These are phyloP conservation scores for Helichrysum umbraculigerum DNA, from an alignment of 129 eudicot species.

Conservation along the genomic window DNA sequence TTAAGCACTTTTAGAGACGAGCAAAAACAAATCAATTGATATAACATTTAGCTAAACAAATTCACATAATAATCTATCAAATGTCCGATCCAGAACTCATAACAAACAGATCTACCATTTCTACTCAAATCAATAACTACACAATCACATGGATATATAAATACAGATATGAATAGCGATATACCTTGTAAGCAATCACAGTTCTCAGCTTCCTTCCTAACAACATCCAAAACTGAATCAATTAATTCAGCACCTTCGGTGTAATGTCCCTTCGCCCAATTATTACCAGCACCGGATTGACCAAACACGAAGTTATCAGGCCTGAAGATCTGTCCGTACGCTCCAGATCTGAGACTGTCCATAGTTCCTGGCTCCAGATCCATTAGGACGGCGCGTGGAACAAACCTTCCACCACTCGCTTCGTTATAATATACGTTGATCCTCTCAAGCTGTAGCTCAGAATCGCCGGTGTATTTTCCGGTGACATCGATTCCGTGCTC, in stretches of 20 bases:
- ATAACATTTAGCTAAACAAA: background rate
- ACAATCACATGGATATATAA: background rate
- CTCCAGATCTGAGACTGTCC: slow-evolving; percentile 54
- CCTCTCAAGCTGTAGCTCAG: slow-evolving; percentile 46
- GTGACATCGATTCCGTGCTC: slow-evolving; percentile 56
- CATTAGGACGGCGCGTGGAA: slow-evolving; percentile 60
- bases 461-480: slow-evolving; percentile 47
- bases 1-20: background rate
- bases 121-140: background rate
- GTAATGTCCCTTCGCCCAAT: slow-evolving; percentile 51
- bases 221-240: slow-evolving; percentile 49
- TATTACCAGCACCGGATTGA: slow-evolving; percentile 47
- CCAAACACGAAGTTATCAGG: slow-evolving; percentile 52
- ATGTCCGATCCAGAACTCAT: background rate
- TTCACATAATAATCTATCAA: background rate
- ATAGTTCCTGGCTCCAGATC: slow-evolving; percentile 62
- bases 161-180: background rate
- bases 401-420: slow-evolving; percentile 59
- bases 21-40: background rate
- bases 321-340: slow-evolving; percentile 47
- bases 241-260: slow-evolving; percentile 53
- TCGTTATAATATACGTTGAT: slow-evolving; percentile 52
- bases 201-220: slow-evolving; percentile 49
- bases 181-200: slow-evolving; percentile 52
- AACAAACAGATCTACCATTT: background rate